These are phyloP conservation scores for Fusarium nisikadoi DNA, from an alignment of 2,329 filamentous ascomycete genomes.

Conservation along the genomic window DNA sequence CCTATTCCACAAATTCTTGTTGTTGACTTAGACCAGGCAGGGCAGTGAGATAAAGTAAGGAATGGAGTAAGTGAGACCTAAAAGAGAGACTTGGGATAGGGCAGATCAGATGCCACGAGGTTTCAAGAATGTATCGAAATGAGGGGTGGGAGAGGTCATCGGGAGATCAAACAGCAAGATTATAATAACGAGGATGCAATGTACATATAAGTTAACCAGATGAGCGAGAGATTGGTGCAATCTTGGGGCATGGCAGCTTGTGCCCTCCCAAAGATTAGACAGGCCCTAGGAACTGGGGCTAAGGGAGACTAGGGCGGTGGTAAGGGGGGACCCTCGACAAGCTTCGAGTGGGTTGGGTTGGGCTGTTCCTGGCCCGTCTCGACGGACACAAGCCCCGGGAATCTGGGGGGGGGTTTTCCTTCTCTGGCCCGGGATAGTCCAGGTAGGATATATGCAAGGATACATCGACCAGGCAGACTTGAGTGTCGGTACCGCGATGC, in stretches of 20 bases:
- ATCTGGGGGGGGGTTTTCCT: conserved; percentile 44
- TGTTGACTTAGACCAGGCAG: conserved; percentile 6
- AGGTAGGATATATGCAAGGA: conserved; percentile 29
- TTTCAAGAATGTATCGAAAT: conserved; percentile 31
- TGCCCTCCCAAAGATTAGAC: conserved; percentile 44
- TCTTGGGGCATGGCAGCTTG: conserved; percentile 44
- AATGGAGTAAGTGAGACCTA: conserved; percentile 9
- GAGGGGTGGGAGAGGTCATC: conserved; percentile 31
- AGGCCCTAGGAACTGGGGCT: conserved; percentile 42
- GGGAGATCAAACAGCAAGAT: conserved; percentile 17
- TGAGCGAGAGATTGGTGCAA: conserved; percentile 47
- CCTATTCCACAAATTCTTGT: conserved; percentile 37
- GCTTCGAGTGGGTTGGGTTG: conserved; percentile 37
- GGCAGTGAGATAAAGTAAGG: conserved; percentile 10
- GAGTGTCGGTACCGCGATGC: conserved; percentile 28
- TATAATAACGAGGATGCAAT: conserved; percentile 36
- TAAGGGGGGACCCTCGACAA: conserved; percentile 44
- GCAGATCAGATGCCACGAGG: conserved; percentile 12
- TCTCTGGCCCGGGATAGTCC: conserved; percentile 27
- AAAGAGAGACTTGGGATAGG: conserved; percentile 15
- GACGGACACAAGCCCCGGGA: conserved; percentile 45
- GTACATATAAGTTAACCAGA: conserved; percentile 40
- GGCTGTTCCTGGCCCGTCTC: conserved; percentile 39
- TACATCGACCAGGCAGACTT: conserved; percentile 41
- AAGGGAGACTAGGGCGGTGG: conserved; percentile 42